Conservation (phyloP, 1,284 basidiomycete genomes). For the Heliocybe sulcata region DNA sequence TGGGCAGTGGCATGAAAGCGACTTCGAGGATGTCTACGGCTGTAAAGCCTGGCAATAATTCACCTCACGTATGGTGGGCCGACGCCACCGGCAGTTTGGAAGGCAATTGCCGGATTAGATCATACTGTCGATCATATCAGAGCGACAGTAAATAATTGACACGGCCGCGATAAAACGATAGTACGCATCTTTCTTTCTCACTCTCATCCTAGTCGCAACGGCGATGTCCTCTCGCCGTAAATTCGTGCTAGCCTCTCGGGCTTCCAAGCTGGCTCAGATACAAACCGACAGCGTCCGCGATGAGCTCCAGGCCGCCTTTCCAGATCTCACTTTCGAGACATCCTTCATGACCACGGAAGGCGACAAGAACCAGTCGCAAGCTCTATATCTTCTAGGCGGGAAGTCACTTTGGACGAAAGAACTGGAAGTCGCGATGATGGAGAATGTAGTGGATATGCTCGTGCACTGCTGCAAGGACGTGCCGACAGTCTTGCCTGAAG, state of each 20-base stretch:
- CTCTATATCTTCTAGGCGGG: constrained; percentile 74
- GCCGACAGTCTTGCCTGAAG: constrained; percentile 80
- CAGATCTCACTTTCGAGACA: constrained; percentile 51
- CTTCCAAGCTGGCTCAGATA: constrained; percentile 79
- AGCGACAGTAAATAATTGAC: too few relatives aligned
- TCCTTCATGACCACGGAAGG: constrained; percentile 88
- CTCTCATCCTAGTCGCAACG: too few relatives aligned
- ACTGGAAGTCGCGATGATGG: constrained; percentile 78
- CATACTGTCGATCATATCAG: too few relatives aligned
- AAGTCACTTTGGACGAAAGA: constrained; percentile 96
- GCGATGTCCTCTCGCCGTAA: constrained; percentile 16
- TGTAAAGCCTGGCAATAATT: too few relatives aligned
- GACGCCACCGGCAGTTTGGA: too few relatives aligned
- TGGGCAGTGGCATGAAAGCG: too few relatives aligned
- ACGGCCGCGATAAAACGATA: too few relatives aligned
- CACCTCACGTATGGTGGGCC: too few relatives aligned
- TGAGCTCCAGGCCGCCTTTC: constrained; percentile 42
- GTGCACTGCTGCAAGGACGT: constrained; percentile 95
- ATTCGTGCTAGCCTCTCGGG: constrained; percentile 77
- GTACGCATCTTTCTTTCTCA: too few relatives aligned
- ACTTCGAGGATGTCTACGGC: too few relatives aligned
- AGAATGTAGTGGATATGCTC: constrained; percentile 81
- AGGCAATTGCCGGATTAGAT: too few relatives aligned
- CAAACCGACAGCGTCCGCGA: constrained; percentile 77
- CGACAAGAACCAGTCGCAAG: constrained; percentile 85